Conservation (phyloP, 2,329 filamentous ascomycete species). For the Diplocarpon mali region DNA sequence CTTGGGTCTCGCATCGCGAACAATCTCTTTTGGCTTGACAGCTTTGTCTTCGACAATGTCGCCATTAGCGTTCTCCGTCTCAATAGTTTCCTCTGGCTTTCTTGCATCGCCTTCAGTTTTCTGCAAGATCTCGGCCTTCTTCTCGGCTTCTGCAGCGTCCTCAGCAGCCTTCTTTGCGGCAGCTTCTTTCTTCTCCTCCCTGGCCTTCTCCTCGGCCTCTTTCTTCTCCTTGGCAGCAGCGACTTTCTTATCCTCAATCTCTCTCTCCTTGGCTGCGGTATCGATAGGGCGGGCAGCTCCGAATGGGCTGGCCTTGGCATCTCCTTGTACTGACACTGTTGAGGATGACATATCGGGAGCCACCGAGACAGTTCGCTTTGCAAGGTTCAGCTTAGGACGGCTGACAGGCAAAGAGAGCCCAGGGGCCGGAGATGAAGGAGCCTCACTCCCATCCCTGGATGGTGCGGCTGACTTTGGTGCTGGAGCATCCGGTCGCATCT, state of each 20-base stretch:
- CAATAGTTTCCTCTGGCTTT: constrained; percentile 24
- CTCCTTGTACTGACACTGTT: constrained; percentile 37
- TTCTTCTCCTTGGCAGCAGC: constrained; percentile 69
- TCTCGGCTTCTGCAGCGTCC: constrained; percentile 24
- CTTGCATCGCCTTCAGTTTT: constrained; percentile 19
- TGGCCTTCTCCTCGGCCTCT: constrained; percentile 46
- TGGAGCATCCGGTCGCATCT: constrained; percentile 70
- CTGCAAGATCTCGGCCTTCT: constrained; percentile 26
- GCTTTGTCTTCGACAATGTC: constrained; percentile 38
- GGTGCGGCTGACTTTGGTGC: constrained; percentile 48
- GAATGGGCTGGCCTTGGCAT: constrained; percentile 85
- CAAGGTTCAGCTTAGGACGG: constrained; percentile 76
- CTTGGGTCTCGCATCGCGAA: constrained; percentile 40
- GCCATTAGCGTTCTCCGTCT: constrained; percentile 28
- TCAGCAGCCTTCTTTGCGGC: constrained; percentile 29
- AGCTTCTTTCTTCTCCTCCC: constrained; percentile 53
- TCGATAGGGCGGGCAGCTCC: constrained; percentile 90
- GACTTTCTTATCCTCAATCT: constrained; percentile 81
- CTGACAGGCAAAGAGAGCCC: constrained; percentile 44
- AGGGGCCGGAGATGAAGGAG: constrained; percentile 59
- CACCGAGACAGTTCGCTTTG: constrained; percentile 85
- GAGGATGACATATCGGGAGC: constrained; percentile 40
- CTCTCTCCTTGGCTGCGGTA: constrained; percentile 76
- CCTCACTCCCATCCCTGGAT: constrained; percentile 64
- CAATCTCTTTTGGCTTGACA: constrained; percentile 35